Evolutionary conservation across 2,329 filamentous ascomycete genomes (phyloP).

Genomic region (Cercospora sp.): DNA sequence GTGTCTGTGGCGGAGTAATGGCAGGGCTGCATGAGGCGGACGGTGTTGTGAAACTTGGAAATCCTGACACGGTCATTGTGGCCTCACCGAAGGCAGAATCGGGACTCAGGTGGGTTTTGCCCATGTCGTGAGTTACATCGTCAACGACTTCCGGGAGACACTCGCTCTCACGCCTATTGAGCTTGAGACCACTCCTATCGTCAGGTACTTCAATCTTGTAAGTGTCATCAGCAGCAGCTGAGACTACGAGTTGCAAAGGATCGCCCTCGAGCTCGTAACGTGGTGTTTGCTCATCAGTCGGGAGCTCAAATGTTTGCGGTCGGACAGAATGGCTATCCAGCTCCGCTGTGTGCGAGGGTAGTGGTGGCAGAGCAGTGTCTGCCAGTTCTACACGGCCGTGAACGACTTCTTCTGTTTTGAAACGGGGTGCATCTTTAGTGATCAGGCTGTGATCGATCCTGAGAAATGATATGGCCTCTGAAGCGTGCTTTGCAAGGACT

Average conservation of each 20-base stretch:
- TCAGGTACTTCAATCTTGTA: slow-evolving; percentile 13
- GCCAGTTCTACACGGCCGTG: slow-evolving; percentile 33
- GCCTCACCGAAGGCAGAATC: slow-evolving; percentile 25
- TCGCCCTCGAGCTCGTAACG: slow-evolving; percentile 42
- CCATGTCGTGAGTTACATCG: slow-evolving; percentile 21
- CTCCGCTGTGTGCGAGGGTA: slow-evolving; percentile 31
- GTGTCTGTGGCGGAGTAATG: slow-evolving; percentile 9
- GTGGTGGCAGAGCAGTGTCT: slow-evolving; percentile 30
- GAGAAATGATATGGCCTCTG: slow-evolving; percentile 54
- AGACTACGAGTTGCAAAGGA: slow-evolving; percentile 37
- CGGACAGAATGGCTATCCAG: slow-evolving; percentile 33
- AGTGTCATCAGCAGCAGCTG: slow-evolving; percentile 39
- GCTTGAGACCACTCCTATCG: slow-evolving; percentile 4
- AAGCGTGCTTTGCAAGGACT: slow-evolving; percentile 49
- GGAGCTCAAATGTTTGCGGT: slow-evolving; percentile 30
- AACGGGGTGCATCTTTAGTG: slow-evolving; percentile 46
- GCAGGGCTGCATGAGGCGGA: slow-evolving; percentile 8
- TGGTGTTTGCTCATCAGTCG: slow-evolving; percentile 32
- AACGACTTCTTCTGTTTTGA: slow-evolving; percentile 26
- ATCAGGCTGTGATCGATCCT: slow-evolving; percentile 57
- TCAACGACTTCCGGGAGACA: slow-evolving; percentile 50
- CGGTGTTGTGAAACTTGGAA: slow-evolving; percentile 9
- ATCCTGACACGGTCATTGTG: slow-evolving; percentile 13
- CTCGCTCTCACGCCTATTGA: slow-evolving; percentile 44
- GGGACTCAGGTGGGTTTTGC: slow-evolving; percentile 25